Conservation (phyloP, 768 basidiomycete genomes). For the Trametes gibbosa region DNA sequence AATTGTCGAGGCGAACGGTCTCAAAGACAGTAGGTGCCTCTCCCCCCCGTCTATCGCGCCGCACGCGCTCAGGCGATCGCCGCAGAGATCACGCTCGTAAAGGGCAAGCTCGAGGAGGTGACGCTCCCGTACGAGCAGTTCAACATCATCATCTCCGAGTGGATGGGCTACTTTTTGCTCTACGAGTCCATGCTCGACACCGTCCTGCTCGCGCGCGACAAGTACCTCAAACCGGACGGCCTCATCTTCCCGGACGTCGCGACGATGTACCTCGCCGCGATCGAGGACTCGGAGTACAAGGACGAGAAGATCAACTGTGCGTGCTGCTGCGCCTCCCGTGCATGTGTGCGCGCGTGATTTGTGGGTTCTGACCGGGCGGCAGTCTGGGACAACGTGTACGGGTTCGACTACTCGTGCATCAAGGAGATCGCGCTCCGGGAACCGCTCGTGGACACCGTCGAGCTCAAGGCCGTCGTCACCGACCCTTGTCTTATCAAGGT, state of each 20-base stretch:
- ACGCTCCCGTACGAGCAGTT: constrained; percentile 87
- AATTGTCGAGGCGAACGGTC: constrained; percentile 95
- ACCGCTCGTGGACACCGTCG: constrained; percentile 98
- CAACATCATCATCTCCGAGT: constrained; percentile 99
- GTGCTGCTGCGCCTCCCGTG: constrained; percentile 35
- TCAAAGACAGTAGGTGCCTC: constrained; percentile 77
- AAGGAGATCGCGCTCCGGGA: constrained; percentile 97
- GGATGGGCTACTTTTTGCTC: constrained; percentile 99
- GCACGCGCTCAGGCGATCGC: background rate
- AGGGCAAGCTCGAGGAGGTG: constrained; percentile 95
- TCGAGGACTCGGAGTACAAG: constrained; percentile 99
- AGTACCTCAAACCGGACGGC: constrained; percentile 89
- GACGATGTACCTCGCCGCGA: constrained; percentile 89
- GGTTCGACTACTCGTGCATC: constrained; percentile 99
- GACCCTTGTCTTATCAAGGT: constrained; percentile 91
- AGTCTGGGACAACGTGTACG: constrained; percentile 99
- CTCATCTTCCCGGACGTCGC: constrained; percentile 96
- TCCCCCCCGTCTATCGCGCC: no score
- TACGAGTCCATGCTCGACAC: constrained; percentile 99
- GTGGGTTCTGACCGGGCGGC: background rate
- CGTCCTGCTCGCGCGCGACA: constrained; percentile 93
- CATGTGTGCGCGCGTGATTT: background rate
- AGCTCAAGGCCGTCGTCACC: constrained; percentile 91
- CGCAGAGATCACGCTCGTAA: constrained; percentile 89
- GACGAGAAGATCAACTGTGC: constrained; percentile 99